phyloP scores from a whole-genome alignment of 73 alveolate genomes.

The Paraurostyla sp. region DNA sequence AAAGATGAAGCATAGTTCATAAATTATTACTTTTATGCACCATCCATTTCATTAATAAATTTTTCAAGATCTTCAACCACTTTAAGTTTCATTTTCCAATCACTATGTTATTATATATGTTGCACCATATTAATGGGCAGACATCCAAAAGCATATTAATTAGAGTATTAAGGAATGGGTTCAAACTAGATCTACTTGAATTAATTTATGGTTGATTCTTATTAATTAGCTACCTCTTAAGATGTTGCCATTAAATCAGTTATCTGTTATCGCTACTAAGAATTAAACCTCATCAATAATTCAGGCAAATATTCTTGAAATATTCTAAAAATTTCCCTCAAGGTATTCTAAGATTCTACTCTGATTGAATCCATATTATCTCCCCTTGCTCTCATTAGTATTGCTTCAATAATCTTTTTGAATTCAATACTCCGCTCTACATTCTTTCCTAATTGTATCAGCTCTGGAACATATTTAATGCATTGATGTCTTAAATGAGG shows the following conservation, averaged over 20 bases:
- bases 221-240: background rate
- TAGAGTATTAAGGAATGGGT: conserved; percentile 6
- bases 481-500: conserved; percentile 49
- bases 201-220: conserved; percentile 17
- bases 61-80: conserved; percentile 42
- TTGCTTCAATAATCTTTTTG: background rate
- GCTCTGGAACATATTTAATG: conserved; percentile 24
- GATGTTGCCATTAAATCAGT: background rate
- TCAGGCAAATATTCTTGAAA: conserved; percentile 20
- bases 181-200: background rate
- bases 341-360: background rate
- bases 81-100: conserved; percentile 25
- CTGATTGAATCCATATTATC: conserved; percentile 40
- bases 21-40: background rate
- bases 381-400: conserved; percentile 47
- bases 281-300: background rate
- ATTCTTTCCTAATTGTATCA: background rate
- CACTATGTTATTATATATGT: conserved; percentile 28
- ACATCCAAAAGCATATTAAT: conserved; percentile 43
- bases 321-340: background rate
- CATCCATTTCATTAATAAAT: conserved; percentile 17
- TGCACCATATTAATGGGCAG: conserved; percentile 5
- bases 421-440: conserved; percentile 21
- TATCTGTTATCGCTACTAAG: background rate
- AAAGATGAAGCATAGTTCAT: conserved; percentile 29